Conservation (phyloP, 805 yeast genomes). For the Blastobotrys robertii region DNA sequence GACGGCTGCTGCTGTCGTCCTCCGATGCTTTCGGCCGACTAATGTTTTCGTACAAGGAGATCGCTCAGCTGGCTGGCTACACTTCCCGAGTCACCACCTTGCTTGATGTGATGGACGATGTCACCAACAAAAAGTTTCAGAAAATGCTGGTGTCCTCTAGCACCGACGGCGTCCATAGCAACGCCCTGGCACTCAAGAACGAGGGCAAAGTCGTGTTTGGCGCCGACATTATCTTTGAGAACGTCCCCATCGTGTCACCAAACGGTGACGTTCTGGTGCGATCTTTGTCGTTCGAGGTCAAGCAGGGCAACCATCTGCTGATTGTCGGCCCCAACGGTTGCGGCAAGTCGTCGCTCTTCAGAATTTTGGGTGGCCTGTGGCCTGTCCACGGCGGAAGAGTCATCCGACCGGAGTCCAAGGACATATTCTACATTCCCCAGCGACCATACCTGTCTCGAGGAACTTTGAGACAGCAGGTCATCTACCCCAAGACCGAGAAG, state of each 20-base stretch:
- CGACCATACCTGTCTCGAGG: slow-evolving; percentile 80
- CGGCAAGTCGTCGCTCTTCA: slow-evolving; percentile 86
- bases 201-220: slow-evolving; percentile 33
- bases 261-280: slow-evolving; percentile 63
- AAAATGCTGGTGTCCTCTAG: slow-evolving; percentile 20
- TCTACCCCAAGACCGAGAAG: slow-evolving; percentile 69
- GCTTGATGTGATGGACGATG: slow-evolving; percentile 48
- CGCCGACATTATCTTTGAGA: slow-evolving; percentile 52
- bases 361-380: slow-evolving; percentile 92
- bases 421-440: slow-evolving; percentile 84
- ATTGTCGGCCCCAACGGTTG: slow-evolving; percentile 96
- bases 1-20: slow-evolving; percentile 73
- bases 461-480: slow-evolving; percentile 75
- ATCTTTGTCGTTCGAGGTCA: slow-evolving; percentile 57
- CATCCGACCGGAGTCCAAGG: slow-evolving; percentile 53
- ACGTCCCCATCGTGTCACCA: slow-evolving; percentile 81
- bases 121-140: slow-evolving; percentile 30
- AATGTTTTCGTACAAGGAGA: slow-evolving; percentile 72
- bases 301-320: slow-evolving; percentile 73
- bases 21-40: slow-evolving; percentile 83
- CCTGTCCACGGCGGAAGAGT: slow-evolving; percentile 54
- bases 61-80: slow-evolving; percentile 78
- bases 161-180: slow-evolving; percentile 10
- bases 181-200: slow-evolving; percentile 12
- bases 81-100: slow-evolving; percentile 65